Conservation (phyloP, 441 rosid genomes). For the Bruguiera hainesii region DNA sequence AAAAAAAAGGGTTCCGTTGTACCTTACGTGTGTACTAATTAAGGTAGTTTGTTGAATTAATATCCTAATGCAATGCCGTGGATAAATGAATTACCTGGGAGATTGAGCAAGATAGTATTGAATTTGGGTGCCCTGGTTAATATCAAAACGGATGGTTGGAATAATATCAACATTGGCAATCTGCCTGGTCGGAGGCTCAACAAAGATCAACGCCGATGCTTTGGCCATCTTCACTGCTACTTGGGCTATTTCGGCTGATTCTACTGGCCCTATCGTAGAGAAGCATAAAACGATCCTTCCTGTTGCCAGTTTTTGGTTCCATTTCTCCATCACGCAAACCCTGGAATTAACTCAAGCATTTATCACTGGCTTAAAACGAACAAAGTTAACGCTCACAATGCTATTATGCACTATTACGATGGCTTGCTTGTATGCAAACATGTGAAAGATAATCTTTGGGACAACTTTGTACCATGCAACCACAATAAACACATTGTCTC, state of each 20-base stretch:
- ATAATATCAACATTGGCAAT: conserved; percentile 41
- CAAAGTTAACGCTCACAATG: no score
- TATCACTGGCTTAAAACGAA: no score
- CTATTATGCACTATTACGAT: no score
- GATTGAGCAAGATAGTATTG: conserved; percentile 34
- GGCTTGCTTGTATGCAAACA: not conserved
- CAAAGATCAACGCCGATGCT: conserved; percentile 53
- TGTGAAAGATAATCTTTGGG: not conserved
- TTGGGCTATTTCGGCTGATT: conserved; percentile 40
- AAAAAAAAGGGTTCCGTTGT: no score
- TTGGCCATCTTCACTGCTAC: conserved; percentile 44
- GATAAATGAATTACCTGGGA: conserved; percentile 16
- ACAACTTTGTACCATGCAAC: not conserved
- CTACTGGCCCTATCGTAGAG: conserved; percentile 40
- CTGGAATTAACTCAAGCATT: conserved; percentile 21
- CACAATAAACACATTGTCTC: not conserved
- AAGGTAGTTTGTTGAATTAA: no score
- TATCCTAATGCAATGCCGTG: no score
- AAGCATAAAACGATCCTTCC: conserved; percentile 57
- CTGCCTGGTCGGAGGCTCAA: conserved; percentile 44
- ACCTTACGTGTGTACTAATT: no score
- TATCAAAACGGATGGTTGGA: conserved; percentile 47
- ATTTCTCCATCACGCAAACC: conserved; percentile 35
- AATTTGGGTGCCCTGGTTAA: conserved; percentile 43
- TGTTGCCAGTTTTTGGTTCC: conserved; percentile 36